Percentiles rank a stretch among this genome's conserved stretches.
These are phyloP conservation scores for Anisodus tanguticus DNA, from an alignment of 257 asterid species.

Conservation along the genomic window DNA sequence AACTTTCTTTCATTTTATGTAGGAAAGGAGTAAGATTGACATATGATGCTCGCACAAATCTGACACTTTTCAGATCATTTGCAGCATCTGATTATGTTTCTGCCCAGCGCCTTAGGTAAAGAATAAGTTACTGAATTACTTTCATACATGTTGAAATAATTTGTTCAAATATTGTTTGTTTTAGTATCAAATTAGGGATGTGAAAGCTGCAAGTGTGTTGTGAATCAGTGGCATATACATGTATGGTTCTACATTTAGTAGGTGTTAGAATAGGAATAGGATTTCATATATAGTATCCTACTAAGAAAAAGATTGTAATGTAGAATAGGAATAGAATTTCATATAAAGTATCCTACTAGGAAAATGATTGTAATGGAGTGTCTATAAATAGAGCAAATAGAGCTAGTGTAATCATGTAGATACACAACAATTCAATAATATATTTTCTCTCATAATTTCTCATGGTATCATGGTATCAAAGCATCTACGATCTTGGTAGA, in stretches of 20 bases:
- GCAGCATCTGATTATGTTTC: constrained; percentile 90
- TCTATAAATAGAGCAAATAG: too few species aligned
- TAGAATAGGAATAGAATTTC: too few species aligned
- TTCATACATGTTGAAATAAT: constrained; percentile 12
- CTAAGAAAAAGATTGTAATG: too few species aligned
- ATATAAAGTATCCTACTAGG: too few species aligned
- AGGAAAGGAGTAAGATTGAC: constrained; percentile 69
- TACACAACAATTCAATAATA: too few species aligned
- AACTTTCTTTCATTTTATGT: constrained; percentile 33
- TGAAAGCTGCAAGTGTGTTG: not conserved
- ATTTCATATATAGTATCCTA: too few species aligned
- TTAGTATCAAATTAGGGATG: constrained; percentile 1
- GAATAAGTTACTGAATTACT: constrained; percentile 3
- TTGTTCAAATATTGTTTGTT: not conserved
- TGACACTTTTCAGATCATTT: constrained; percentile 85
- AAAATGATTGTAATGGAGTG: too few species aligned
- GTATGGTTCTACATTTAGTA: not conserved
- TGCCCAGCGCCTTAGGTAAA: constrained; percentile 92
- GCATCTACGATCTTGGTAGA: too few species aligned
- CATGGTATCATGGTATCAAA: too few species aligned
- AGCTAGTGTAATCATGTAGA: too few species aligned
- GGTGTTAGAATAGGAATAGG: too few species aligned
- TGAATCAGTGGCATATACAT: not conserved
- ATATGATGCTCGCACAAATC: constrained; percentile 79
- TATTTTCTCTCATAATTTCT: too few species aligned